Percentiles rank a stretch among this genome's conserved stretches.
Evolutionary conservation across 441 rosid genomes (phyloP).

Genomic region (Pelargonium myrrhifolium): DNA sequence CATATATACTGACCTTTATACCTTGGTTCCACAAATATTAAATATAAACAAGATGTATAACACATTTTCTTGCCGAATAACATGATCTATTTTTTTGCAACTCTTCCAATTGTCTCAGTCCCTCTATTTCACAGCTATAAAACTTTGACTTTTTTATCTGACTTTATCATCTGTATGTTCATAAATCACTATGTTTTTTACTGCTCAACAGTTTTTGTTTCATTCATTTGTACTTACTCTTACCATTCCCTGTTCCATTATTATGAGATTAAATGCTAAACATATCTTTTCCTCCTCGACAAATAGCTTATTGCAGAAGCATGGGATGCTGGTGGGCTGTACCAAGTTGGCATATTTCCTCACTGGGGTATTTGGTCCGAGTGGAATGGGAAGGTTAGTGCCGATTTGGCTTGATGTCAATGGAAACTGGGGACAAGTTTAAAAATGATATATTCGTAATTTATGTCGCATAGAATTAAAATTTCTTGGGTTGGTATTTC

Average conservation of each 20-base stretch:
- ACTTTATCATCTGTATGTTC: not conserved
- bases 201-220: conserved; percentile 8
- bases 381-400: conserved; percentile 96
- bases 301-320: conserved; percentile 92
- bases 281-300: conserved; percentile 16
- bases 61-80: not conserved
- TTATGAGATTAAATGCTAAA: conserved; percentile 8
- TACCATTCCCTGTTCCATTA: not conserved
- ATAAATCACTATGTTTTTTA: not conserved
- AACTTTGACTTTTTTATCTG: not conserved
- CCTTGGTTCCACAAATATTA: not conserved
- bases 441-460: not conserved
- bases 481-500: not conserved
- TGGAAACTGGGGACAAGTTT: not conserved
- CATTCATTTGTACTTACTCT: conserved; percentile 7
- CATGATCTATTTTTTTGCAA: not conserved
- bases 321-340: conserved; percentile 96
- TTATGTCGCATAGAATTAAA: not conserved
- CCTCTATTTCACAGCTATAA: not conserved
- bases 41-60: not conserved
- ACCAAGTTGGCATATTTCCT: conserved; percentile 94
- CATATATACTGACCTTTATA: not conserved
- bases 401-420: not conserved
- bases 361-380: conserved; percentile 98
- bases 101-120: not conserved